These are phyloP conservation scores for Spatholobus suberectus DNA, from an alignment of 306 rosid genomes.

Conservation along the genomic window DNA sequence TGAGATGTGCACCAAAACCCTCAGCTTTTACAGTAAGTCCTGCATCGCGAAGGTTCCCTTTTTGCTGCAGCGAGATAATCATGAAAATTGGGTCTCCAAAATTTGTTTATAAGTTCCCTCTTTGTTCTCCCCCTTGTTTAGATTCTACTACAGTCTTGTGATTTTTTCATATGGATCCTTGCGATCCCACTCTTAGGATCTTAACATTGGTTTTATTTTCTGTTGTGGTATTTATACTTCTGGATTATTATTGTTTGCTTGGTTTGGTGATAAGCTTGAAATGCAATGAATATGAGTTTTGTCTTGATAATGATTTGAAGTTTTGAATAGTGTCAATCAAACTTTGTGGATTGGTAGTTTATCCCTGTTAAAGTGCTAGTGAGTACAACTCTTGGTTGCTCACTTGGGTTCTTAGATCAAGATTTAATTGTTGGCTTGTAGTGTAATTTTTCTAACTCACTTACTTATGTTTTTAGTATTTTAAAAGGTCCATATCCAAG, in stretches of 20 bases:
- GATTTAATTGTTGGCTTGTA: slow-evolving; percentile 5
- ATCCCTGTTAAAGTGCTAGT: no score
- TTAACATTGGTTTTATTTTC: background rate
- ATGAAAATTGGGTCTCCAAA: background rate
- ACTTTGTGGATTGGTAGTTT: no score
- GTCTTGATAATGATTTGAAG: background rate
- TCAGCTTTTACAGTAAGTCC: no score
- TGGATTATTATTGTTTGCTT: background rate
- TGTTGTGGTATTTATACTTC: background rate
- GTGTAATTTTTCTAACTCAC: slow-evolving; percentile 41
- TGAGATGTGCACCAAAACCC: no score
- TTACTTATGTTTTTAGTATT: slow-evolving; percentile 48
- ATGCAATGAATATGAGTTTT: background rate
- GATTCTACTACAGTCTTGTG: no score
- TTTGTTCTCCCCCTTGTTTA: background rate
- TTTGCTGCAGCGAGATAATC: background rate
- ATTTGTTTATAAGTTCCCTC: slow-evolving; percentile 4
- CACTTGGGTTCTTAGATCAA: no score
- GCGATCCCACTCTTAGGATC: background rate
- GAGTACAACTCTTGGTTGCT: no score
- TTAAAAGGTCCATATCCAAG: slow-evolving; percentile 72
- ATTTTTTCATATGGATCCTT: background rate
- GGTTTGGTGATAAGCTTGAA: background rate
- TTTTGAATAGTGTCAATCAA: no score
- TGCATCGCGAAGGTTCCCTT: no score